Evolutionary conservation across 148 eudicot genomes (phyloP).

Genomic region (Vaccinium corymbosum): DNA sequence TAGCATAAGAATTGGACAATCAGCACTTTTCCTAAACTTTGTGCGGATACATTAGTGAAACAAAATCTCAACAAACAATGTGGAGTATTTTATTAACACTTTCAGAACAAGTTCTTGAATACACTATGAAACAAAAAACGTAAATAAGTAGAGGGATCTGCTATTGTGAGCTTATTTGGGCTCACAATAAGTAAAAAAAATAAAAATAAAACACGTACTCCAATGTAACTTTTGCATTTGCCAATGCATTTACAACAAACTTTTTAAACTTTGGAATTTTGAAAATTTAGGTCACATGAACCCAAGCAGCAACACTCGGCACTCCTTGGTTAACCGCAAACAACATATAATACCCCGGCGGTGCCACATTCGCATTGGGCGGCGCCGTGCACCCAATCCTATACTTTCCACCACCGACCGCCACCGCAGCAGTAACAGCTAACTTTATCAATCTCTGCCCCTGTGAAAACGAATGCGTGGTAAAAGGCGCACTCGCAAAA

Average conservation of each 20-base stretch:
- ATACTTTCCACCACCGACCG: constrained; percentile 31
- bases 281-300: constrained; percentile 27
- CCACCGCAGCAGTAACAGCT: constrained; percentile 29
- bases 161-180: no score
- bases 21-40: not conserved
- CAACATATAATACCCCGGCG: constrained; percentile 88
- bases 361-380: constrained; percentile 59
- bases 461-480: constrained; percentile 91
- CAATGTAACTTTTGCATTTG: no score
- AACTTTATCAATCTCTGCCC: constrained; percentile 85
- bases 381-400: constrained; percentile 61
- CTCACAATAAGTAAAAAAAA: no score
- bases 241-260: no score
- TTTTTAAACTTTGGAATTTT: no score
- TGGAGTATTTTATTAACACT: not conserved
- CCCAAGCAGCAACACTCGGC: constrained; percentile 81
- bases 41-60: not conserved
- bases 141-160: not conserved
- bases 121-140: not conserved
- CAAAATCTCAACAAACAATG: not conserved
- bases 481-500: constrained; percentile 75
- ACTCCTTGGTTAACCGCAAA: constrained; percentile 78
- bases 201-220: no score
- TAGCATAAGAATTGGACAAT: not conserved
- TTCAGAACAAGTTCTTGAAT: not conserved